Base-by-base conservation (phyloP, 257 asterid genomes). In the Fraxinus anomala region DNA sequence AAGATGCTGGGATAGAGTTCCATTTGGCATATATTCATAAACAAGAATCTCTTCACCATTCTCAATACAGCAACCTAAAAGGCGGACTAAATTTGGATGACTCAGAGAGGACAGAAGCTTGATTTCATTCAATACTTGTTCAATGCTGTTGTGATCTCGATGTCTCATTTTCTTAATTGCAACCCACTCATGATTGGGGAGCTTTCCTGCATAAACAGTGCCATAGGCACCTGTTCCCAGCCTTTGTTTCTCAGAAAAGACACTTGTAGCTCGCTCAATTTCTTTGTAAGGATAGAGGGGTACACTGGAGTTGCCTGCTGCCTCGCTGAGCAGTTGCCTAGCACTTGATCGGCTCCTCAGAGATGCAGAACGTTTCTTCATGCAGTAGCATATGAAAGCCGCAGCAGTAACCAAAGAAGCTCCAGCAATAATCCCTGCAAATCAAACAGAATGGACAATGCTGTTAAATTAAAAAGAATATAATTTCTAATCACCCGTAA, bases 211-310 rank as follows among this genome's bases (percentile, higher is more conserved):
- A 61, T 94, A 94, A 72, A 94, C 99, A 10, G 99, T 94, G 61
- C 99, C 99, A 39, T 94, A 91, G 59, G 99, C 99, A 0, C 99
- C 99, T 0, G 94, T 94, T 76, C 99, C 99, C 8, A 94, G 89
- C 78, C 92, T 85, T 67, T 89, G 93, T 37, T 85, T 90, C 10
- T 94, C 99, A 3, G 89, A 83, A 66, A 94, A 94, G 77, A 89
- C 76, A 49, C 82, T 88, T 12, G 99, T 92, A 19, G 99, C 96
- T 67, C 89, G 79, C 75, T 94, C 96, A 13, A 94, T 88, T 73
- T 94, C 99, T 83, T 85, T 92, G 77, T 88, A 91, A 51, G 90
- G 85, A 61, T 84, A 92, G 75, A 90, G 72, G 14, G 94, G 90
- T 49, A 94, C 85, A 69, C 85, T 85, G 17, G 89, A 74, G 89